Evolutionary conservation across 441 rosid genomes (phyloP).

Genomic region (Arabidopsis hybrid): DNA sequence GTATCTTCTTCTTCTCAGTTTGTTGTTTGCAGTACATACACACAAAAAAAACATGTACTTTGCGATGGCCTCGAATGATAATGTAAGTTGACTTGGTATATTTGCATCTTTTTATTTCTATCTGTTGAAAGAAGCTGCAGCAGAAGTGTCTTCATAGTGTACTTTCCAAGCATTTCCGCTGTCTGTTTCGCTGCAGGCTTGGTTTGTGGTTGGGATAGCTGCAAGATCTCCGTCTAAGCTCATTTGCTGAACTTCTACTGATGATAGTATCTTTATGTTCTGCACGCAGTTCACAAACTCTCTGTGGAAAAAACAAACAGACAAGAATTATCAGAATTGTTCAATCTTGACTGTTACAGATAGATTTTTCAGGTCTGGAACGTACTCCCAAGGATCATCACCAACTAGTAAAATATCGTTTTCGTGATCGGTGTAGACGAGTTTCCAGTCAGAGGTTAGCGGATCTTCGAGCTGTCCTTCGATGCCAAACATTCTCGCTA

Average conservation of each 20-base stretch:
- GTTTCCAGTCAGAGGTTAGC: constrained; percentile 91
- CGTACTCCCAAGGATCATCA: constrained; percentile 99
- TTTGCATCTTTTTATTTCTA: constrained; percentile 38
- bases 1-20: constrained; percentile 28
- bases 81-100: constrained; percentile 30
- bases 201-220: constrained; percentile 66
- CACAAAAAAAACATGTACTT: constrained; percentile 35
- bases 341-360: not conserved
- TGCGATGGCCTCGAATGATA: constrained; percentile 8
- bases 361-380: constrained; percentile 1
- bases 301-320: constrained; percentile 49
- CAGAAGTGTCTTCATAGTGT: constrained; percentile 81
- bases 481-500: constrained; percentile 96
- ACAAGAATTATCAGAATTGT: constrained; percentile 11
- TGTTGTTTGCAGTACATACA: constrained; percentile 39
- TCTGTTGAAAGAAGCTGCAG: constrained; percentile 88
- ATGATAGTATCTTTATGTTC: constrained; percentile 89
- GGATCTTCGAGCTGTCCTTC: constrained; percentile 96
- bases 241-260: constrained; percentile 95
- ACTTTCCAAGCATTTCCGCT: constrained; percentile 90
- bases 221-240: constrained; percentile 94
- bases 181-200: constrained; percentile 85
- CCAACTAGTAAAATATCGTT: constrained; percentile 94
- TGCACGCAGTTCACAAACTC: constrained; percentile 94
- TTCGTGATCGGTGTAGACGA: constrained; percentile 92